A percentile compares a stretch with the other conserved stretches of the same genome.
These are phyloP conservation scores for Naegleria fowleri DNA, from an alignment of 208 protist species.

Conservation along the genomic window DNA sequence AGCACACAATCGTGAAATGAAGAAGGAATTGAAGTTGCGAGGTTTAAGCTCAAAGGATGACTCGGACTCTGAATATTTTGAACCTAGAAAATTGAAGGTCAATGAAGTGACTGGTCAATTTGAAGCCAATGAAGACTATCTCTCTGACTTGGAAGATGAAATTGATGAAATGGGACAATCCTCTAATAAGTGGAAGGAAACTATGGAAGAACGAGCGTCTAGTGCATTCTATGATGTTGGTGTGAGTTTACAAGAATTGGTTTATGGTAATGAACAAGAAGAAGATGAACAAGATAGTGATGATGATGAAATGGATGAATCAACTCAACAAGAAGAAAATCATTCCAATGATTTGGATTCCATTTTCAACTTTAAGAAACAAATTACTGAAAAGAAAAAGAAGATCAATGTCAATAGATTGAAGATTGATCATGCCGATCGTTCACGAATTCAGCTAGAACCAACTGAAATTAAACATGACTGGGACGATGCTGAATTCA, in stretches of 20 bases:
- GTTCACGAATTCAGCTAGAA: background rate
- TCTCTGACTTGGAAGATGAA: background rate
- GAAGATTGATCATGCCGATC: constrained; percentile 42
- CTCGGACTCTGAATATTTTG: constrained; percentile 15
- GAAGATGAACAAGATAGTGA: constrained; percentile 36
- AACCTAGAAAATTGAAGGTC: background rate
- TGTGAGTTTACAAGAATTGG: background rate
- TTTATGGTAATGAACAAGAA: constrained; percentile 43
- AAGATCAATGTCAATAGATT: constrained; percentile 19
- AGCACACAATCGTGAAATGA: no score
- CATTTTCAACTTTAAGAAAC: constrained; percentile 40
- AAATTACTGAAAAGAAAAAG: constrained; percentile 21
- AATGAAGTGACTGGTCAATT: constrained; percentile 1
- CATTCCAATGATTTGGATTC: constrained; percentile 45
- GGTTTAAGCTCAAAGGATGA: constrained; percentile 30
- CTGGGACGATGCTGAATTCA: constrained; percentile 43
- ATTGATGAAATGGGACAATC: background rate
- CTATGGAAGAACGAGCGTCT: constrained; percentile 27
- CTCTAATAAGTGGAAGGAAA: constrained; percentile 42
- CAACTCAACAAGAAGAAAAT: constrained; percentile 37
- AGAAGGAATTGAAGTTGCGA: constrained; percentile 32
- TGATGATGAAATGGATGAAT: constrained; percentile 38
- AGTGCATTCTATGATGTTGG: background rate
- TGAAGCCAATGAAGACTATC: constrained; percentile 41
- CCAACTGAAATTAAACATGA: constrained; percentile 25